These are phyloP conservation scores for Cyamopsis tetragonoloba DNA, from an alignment of 306 rosid genomes.

Conservation along the genomic window DNA sequence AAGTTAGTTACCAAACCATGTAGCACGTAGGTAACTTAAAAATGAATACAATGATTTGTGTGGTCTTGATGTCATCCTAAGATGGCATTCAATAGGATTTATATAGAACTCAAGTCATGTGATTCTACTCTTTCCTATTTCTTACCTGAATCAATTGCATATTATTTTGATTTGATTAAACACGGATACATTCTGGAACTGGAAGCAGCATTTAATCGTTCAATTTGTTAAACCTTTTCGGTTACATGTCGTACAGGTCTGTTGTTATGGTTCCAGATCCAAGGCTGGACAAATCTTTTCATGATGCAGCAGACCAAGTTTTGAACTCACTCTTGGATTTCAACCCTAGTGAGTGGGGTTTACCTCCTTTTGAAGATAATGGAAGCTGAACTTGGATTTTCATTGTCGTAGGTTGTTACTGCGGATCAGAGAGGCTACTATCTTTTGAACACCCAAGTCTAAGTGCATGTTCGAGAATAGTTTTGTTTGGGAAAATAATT, in stretches of 20 bases:
- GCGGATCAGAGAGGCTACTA: constrained; percentile 9
- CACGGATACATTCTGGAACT: neutral
- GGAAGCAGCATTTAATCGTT: neutral
- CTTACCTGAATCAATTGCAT: neutral
- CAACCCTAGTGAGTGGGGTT: constrained; percentile 76
- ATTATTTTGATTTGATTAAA: neutral
- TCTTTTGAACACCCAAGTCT: neutral
- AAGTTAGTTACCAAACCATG: neutral
- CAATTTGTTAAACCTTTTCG: constrained; percentile 1
- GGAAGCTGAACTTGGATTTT: constrained; percentile 29
- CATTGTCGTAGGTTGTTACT: neutral
- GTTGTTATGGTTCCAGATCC: constrained; percentile 93
- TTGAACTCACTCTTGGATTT: constrained; percentile 74
- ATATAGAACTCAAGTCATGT: neutral
- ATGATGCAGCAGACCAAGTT: constrained; percentile 67
- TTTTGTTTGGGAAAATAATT: too few species aligned
- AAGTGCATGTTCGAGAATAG: too few species aligned
- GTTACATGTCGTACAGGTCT: constrained; percentile 46
- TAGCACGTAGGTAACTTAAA: neutral
- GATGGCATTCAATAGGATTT: constrained; percentile 9
- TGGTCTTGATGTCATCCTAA: constrained; percentile 6
- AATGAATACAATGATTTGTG: constrained; percentile 1
- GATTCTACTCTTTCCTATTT: neutral
- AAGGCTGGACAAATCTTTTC: constrained; percentile 69
- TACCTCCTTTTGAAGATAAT: constrained; percentile 74